phyloP scores from a whole-genome alignment of 495 filamentous ascomycete species.

The Aspergillus heteromorphus region DNA sequence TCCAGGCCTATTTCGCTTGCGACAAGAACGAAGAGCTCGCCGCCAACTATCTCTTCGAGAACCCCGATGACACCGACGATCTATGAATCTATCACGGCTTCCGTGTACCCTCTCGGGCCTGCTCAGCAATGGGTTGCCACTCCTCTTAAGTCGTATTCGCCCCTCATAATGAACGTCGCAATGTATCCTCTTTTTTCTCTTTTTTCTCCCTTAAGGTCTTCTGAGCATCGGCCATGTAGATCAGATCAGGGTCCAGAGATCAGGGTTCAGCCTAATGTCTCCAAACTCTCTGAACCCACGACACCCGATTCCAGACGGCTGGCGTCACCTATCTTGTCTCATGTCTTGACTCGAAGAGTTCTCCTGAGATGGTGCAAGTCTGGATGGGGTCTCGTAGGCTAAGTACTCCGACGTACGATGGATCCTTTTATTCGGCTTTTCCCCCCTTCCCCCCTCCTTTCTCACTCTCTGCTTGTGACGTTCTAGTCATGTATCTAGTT shows the following conservation, averaged over 20 bases:
- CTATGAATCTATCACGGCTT: conserved; percentile 19
- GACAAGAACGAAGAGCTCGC: conserved; percentile 99
- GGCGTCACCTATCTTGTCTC: not conserved
- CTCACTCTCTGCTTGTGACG: conserved; percentile 18
- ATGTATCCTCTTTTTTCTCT: conserved; percentile 4
- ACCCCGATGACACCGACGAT: conserved; percentile 82
- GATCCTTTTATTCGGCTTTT: not conserved
- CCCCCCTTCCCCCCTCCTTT: conserved; percentile 1
- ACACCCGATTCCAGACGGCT: not conserved
- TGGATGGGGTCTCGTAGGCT: not conserved
- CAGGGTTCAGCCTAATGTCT: not conserved
- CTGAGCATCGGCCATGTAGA: not conserved
- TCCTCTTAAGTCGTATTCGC: conserved; percentile 10
- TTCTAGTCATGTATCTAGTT: conserved; percentile 28
- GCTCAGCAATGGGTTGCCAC: conserved; percentile 1
- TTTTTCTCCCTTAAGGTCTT: not conserved
- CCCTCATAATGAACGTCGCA: conserved; percentile 14
- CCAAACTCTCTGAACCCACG: not conserved
- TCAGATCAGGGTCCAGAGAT: not conserved
- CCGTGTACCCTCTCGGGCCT: not conserved
- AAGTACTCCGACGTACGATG: not conserved
- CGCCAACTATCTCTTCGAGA: conserved; percentile 96
- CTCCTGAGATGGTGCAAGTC: not conserved
- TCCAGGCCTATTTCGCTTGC: conserved; percentile 98
- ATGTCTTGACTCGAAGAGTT: not conserved